Evolutionary conservation across 257 asterid genomes (phyloP).

Genomic region (Ehretia macrophylla): DNA sequence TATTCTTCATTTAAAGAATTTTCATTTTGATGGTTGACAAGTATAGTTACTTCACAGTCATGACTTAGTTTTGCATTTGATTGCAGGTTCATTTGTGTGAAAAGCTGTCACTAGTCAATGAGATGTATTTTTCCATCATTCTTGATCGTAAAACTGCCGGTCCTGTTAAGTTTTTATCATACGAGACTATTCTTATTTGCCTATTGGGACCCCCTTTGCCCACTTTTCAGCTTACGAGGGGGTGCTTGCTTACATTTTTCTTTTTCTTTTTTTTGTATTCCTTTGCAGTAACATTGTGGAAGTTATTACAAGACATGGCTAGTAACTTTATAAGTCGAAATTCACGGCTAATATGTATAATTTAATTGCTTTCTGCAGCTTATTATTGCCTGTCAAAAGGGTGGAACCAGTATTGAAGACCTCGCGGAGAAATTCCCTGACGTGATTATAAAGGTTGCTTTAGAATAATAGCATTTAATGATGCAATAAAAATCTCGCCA

Average conservation of each 20-base stretch:
- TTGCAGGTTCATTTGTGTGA: slow-evolving; percentile 88
- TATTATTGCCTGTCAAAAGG: slow-evolving; percentile 87
- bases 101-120: slow-evolving; percentile 88
- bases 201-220: no score
- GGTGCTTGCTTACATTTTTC: no score
- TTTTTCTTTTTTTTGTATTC: no score
- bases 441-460: slow-evolving; percentile 73
- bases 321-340: no score
- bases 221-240: no score
- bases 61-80: slow-evolving; percentile 1
- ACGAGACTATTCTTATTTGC: background rate
- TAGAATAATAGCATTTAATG: no score
- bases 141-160: slow-evolving; percentile 95
- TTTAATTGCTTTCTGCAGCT: slow-evolving; percentile 46
- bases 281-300: no score
- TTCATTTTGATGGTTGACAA: background rate
- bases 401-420: no score
- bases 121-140: slow-evolving; percentile 97
- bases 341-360: no score
- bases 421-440: slow-evolving; percentile 98
- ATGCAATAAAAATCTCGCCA: slow-evolving; percentile 12
- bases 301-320: no score
- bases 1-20: no score
- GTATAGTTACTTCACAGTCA: no score
- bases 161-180: slow-evolving; percentile 68